Evolutionary conservation across 2,329 filamentous ascomycete species (phyloP).

Genomic region (Colletotrichum tamarilloi): DNA sequence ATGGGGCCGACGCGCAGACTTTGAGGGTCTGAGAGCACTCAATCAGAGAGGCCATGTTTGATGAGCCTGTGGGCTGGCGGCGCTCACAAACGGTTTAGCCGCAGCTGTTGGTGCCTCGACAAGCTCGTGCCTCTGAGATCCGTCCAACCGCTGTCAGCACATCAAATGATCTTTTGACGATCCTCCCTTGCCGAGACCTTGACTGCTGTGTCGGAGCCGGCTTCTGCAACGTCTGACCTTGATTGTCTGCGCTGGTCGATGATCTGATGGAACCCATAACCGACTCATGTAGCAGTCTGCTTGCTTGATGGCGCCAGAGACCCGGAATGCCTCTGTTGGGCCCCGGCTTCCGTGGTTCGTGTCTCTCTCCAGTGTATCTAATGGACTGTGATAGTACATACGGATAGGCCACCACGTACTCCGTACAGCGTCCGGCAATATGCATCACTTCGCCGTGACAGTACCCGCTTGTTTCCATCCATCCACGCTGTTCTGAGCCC

Average conservation of each 20-base stretch:
- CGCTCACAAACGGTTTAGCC: slow-evolving; percentile 28
- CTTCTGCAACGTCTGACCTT: slow-evolving; percentile 30
- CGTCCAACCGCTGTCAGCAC: slow-evolving; percentile 29
- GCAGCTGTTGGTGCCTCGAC: slow-evolving; percentile 19
- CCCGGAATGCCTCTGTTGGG: background rate
- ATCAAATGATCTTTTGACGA: slow-evolving; percentile 33
- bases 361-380: background rate
- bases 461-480: background rate
- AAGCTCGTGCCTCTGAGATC: slow-evolving; percentile 24
- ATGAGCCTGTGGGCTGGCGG: slow-evolving; percentile 30
- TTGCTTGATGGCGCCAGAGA: slow-evolving; percentile 3
- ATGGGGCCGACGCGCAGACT: background rate
- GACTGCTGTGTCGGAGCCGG: slow-evolving; percentile 21
- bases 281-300: background rate
- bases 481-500: background rate
- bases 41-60: slow-evolving; percentile 26
- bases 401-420: background rate
- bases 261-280: slow-evolving; percentile 15
- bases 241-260: slow-evolving; percentile 7
- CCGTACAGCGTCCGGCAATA: background rate
- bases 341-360: background rate
- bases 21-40: slow-evolving; percentile 23
- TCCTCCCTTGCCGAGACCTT: slow-evolving; percentile 26
- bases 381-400: background rate
- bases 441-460: slow-evolving; percentile 4